Percentiles rank a stretch among this genome's conserved stretches.
These are phyloP conservation scores for Mariannaea elegans DNA, from an alignment of 2,329 filamentous ascomycete species.

Conservation along the genomic window DNA sequence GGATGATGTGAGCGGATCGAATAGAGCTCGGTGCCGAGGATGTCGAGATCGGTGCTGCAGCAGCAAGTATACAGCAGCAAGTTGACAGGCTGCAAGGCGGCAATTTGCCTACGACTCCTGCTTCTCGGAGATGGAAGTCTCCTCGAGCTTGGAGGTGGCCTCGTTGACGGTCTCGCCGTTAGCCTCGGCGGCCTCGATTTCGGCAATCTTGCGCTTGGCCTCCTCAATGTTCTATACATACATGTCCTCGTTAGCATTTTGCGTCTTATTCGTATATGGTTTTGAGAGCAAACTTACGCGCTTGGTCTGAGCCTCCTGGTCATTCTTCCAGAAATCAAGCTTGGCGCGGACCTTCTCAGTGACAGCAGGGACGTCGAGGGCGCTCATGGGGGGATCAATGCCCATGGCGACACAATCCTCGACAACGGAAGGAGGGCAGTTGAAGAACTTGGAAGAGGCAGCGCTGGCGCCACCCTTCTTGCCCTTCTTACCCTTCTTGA, in stretches of 20 bases:
- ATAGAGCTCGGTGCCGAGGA: constrained; percentile 12
- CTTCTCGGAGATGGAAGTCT: constrained; percentile 62
- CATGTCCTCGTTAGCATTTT: constrained; percentile 40
- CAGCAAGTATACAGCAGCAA: too few relatives aligned
- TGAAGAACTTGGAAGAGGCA: constrained; percentile 70
- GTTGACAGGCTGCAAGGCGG: not conserved
- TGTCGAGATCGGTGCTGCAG: constrained; percentile 7
- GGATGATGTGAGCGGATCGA: constrained; percentile 8
- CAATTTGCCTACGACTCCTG: constrained; percentile 52
- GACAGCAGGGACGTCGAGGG: constrained; percentile 80
- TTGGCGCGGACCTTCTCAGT: constrained; percentile 93
- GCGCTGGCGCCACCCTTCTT: constrained; percentile 67
- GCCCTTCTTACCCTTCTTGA: constrained; percentile 88
- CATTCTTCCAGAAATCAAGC: constrained; percentile 87
- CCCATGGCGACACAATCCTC: constrained; percentile 87
- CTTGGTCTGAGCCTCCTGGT: constrained; percentile 89
- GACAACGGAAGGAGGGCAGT: constrained; percentile 88
- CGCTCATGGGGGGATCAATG: constrained; percentile 87
- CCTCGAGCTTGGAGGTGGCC: constrained; percentile 60
- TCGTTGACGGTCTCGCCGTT: constrained; percentile 64
- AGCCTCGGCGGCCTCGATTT: constrained; percentile 72
- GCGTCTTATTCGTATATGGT: not conserved
- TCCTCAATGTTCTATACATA: constrained; percentile 86
- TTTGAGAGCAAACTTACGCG: constrained; percentile 69
- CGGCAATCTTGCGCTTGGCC: constrained; percentile 94